Conservation (phyloP, 75 land plant genomes). For the Sequoiadendron giganteum region DNA sequence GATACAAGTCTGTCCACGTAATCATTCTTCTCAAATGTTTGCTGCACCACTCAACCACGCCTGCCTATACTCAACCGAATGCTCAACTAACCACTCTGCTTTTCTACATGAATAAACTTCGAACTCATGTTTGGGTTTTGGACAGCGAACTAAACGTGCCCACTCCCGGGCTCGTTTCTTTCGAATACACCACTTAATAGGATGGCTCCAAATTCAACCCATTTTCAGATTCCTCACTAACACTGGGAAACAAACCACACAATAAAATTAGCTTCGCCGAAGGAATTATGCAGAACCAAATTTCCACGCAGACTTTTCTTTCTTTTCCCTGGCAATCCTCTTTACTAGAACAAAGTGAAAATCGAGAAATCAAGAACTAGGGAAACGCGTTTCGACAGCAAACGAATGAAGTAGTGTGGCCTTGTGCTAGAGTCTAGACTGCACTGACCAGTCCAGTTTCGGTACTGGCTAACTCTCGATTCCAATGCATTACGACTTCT, state of each 20-base stretch:
- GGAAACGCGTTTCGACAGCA: background rate
- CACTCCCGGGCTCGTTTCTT: background rate
- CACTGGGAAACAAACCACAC: background rate
- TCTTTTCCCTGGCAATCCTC: no score
- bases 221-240: background rate
- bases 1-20: conserved; percentile 57
- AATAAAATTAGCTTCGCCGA: no score
- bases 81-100: background rate
- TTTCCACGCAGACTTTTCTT: no score
- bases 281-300: no score
- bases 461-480: background rate
- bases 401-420: background rate
- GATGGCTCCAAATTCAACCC: background rate
- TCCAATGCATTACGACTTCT: background rate
- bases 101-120: background rate
- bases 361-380: no score
- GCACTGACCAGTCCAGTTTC: no score
- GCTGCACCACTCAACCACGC: background rate
- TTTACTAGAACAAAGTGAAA: no score
- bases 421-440: no score
- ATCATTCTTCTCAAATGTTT: conserved; percentile 41
- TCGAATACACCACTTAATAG: background rate
- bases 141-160: background rate
- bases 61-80: background rate
- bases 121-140: background rate